A percentile compares a stretch with the other conserved stretches of the same genome.
These are phyloP conservation scores for Brachypodium distachyon DNA, from an alignment of 202 grass and related monocot genomes.

Conservation along the genomic window DNA sequence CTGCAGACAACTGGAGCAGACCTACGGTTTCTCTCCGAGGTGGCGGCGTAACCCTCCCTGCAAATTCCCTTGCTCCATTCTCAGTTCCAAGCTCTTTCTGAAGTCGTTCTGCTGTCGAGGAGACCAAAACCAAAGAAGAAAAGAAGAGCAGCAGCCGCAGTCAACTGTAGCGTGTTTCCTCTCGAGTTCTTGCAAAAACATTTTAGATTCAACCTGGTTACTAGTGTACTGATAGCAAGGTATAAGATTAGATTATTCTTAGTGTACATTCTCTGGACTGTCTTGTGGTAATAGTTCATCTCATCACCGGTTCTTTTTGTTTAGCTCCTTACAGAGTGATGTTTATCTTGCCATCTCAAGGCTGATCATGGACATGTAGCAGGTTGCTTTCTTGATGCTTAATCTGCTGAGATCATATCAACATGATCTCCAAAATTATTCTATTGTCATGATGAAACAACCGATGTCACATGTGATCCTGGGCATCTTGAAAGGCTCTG, in stretches of 20 bases:
- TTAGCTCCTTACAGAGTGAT: not conserved
- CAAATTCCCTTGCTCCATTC: conserved; percentile 64
- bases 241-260: conserved; percentile 64
- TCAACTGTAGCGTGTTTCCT: conserved; percentile 21
- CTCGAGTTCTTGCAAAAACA: conserved; percentile 12
- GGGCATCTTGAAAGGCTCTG: not conserved
- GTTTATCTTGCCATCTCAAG: not conserved
- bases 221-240: conserved; percentile 54
- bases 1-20: conserved; percentile 49
- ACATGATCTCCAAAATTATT: not conserved
- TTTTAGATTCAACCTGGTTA: conserved; percentile 45
- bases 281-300: conserved; percentile 37
- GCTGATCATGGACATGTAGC: not conserved
- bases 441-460: not conserved
- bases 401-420: not conserved
- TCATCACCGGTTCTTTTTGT: conserved; percentile 21
- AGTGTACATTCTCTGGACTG: conserved; percentile 45
- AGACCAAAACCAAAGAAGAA: conserved; percentile 7
- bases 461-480: not conserved
- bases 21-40: conserved; percentile 56
- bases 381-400: not conserved
- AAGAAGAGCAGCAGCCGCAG: conserved; percentile 24
- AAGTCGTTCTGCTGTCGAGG: conserved; percentile 12
- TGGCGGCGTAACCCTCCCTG: conserved; percentile 52
- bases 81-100: conserved; percentile 34